Percentiles rank a stretch among this genome's conserved stretches.
Conservation (phyloP, 2,329 filamentous ascomycete genomes). For the Hypoxylon rubiginosum region DNA sequence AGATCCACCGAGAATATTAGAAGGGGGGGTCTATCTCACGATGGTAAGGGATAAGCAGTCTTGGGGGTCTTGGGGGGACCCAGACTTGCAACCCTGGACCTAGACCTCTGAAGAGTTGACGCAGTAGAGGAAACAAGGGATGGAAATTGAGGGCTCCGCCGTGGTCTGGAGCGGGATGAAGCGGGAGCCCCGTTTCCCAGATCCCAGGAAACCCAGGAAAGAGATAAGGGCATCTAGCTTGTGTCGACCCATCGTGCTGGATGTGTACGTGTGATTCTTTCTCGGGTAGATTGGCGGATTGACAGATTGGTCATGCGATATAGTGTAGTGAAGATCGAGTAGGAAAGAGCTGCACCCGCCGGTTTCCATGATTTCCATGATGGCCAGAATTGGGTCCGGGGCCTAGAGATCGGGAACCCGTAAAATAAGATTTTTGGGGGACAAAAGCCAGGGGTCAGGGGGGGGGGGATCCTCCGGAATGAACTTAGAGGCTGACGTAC, state of each 20-base stretch:
- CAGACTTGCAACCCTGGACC: conserved; percentile 32
- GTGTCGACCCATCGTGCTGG: not conserved
- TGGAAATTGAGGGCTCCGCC: conserved; percentile 16
- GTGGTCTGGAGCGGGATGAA: conserved; percentile 5
- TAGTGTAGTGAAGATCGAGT: conserved; percentile 32
- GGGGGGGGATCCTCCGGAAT: conserved; percentile 28
- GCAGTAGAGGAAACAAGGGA: conserved; percentile 29
- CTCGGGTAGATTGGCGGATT: no score
- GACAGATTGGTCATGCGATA: conserved; percentile 15
- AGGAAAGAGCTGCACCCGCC: conserved; percentile 32
- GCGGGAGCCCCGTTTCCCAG: not conserved
- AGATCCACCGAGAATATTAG: conserved; percentile 28
- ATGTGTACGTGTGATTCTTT: not conserved
- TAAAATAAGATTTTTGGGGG: conserved; percentile 49
- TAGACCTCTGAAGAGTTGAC: conserved; percentile 14
- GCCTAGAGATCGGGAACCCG: conserved; percentile 48
- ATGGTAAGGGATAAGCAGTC: conserved; percentile 22
- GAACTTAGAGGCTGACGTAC: conserved; percentile 37
- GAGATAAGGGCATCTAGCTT: conserved; percentile 13
- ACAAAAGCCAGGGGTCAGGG: conserved; percentile 28
- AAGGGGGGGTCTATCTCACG: conserved; percentile 16
- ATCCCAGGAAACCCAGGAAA: conserved; percentile 18
- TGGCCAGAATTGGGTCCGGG: conserved; percentile 40
- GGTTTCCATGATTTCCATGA: conserved; percentile 40
- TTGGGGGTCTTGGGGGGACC: no score